Evolutionary conservation across 805 yeast genomes (phyloP).

Genomic region (Maudiozyma turicensis): DNA sequence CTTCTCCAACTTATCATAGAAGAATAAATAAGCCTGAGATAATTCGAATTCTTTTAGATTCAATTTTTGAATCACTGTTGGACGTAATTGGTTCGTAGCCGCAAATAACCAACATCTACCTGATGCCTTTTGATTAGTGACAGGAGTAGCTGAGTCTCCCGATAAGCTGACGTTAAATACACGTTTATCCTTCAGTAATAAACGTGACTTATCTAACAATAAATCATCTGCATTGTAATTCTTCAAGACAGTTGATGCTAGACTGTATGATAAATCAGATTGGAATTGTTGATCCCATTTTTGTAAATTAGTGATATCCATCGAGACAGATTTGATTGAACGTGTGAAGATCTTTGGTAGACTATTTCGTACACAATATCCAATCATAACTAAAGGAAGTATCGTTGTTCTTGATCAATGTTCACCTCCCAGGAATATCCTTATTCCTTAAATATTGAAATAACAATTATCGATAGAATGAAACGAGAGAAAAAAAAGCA

Average conservation of each 20-base stretch:
- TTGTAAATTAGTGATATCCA: not conserved
- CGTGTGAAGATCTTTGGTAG: not conserved
- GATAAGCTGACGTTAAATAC: conserved; percentile 26
- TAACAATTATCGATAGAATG: too few relatives aligned
- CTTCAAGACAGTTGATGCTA: conserved; percentile 31
- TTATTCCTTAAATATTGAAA: too few relatives aligned
- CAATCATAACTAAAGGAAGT: too few relatives aligned
- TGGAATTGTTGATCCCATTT: conserved; percentile 22
- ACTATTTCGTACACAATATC: not conserved
- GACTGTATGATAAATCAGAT: conserved; percentile 22
- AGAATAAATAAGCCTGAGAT: conserved; percentile 70
- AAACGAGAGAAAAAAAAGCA: too few relatives aligned
- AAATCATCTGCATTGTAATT: conserved; percentile 29
- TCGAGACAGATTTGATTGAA: not conserved
- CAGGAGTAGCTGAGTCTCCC: conserved; percentile 40
- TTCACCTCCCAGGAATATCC: too few relatives aligned
- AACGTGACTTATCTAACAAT: conserved; percentile 20
- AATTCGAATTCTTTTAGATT: conserved; percentile 61
- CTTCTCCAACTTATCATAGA: conserved; percentile 81
- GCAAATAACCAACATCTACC: conserved; percentile 92
- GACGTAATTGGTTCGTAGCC: conserved; percentile 61
- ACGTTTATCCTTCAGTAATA: conserved; percentile 15
- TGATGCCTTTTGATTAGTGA: conserved; percentile 62
- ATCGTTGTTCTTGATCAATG: too few relatives aligned
- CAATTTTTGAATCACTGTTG: conserved; percentile 50